A percentile compares a stretch with the other conserved stretches of the same genome.
Conservation (phyloP, 2,329 filamentous ascomycete genomes). For the Blastomyces parvus region DNA sequence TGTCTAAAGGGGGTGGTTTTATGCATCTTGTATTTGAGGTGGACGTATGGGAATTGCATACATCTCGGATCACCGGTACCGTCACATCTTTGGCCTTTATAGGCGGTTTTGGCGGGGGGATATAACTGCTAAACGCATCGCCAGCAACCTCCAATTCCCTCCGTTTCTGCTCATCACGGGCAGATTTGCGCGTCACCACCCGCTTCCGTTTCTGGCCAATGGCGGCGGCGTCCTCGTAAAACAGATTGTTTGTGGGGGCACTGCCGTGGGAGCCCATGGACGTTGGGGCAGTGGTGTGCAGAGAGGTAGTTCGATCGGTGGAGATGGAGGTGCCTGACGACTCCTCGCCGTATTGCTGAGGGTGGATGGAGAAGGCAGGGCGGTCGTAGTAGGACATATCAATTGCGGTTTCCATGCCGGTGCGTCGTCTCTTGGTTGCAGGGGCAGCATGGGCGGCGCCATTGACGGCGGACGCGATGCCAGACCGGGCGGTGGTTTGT, state of each 20-base stretch:
- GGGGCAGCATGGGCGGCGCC: slow-evolving; percentile 32
- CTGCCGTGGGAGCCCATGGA: slow-evolving; percentile 62
- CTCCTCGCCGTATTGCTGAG: slow-evolving; percentile 57
- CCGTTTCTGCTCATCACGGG: slow-evolving; percentile 71
- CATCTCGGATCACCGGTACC: slow-evolving; percentile 51
- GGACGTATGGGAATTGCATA: slow-evolving; percentile 34
- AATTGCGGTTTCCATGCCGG: slow-evolving; percentile 50
- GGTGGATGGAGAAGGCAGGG: slow-evolving; percentile 62
- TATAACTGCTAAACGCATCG: slow-evolving; percentile 67
- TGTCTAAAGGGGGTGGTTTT: background rate
- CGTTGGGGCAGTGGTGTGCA: slow-evolving; percentile 81
- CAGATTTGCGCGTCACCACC: slow-evolving; percentile 62
- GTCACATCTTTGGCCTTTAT: slow-evolving; percentile 79
- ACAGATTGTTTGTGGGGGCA: slow-evolving; percentile 44
- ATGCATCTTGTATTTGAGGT: too few relatives aligned
- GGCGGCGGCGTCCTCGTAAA: slow-evolving; percentile 57
- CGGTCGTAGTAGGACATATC: slow-evolving; percentile 64
- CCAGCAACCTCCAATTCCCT: slow-evolving; percentile 61
- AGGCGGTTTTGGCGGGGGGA: slow-evolving; percentile 76
- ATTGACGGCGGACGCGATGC: slow-evolving; percentile 25
- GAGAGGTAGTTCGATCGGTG: slow-evolving; percentile 72
- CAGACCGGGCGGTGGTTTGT: slow-evolving; percentile 24
- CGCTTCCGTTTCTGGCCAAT: slow-evolving; percentile 87
- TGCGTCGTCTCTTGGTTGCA: slow-evolving; percentile 63
- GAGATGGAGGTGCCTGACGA: slow-evolving; percentile 64